A percentile compares a stretch with the other conserved stretches of the same genome.
Evolutionary conservation across 306 rosid species (phyloP).

Genomic region (Gastrolobium bilobum): DNA sequence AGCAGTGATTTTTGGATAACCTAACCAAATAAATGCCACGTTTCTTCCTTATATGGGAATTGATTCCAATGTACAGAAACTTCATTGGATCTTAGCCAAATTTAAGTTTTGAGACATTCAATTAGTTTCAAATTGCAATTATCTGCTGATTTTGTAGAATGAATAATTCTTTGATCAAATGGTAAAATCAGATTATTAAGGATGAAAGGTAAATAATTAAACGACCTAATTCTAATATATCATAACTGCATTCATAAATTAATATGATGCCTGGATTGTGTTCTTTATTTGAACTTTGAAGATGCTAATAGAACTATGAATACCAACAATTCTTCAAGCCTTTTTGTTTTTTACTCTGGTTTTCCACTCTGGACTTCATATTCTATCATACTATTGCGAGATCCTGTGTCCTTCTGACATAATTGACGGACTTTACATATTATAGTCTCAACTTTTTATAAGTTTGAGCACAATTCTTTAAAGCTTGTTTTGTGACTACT

Average conservation of each 20-base stretch:
- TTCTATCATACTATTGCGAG: slow-evolving; percentile 9
- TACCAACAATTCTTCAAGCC: slow-evolving; percentile 16
- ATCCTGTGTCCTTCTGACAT: too few species aligned
- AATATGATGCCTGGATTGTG: neutral
- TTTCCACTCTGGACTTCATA: slow-evolving; percentile 6
- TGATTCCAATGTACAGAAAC: slow-evolving; percentile 16
- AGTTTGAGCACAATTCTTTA: slow-evolving; percentile 17
- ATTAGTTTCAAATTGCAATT: slow-evolving; percentile 22
- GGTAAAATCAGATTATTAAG: slow-evolving; percentile 8
- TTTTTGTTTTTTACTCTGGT: neutral
- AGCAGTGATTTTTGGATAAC: too few species aligned
- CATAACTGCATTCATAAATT: slow-evolving; percentile 23
- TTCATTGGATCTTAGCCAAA: slow-evolving; percentile 7
- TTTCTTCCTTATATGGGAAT: neutral
- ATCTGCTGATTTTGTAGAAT: slow-evolving; percentile 1
- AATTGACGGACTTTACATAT: neutral
- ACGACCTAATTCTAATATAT: slow-evolving; percentile 12
- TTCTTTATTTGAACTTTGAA: slow-evolving; percentile 33
- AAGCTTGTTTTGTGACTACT: neutral
- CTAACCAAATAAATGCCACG: too few species aligned
- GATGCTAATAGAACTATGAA: slow-evolving; percentile 18
- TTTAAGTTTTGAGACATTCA: neutral
- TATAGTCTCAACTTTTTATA: neutral
- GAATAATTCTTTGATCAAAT: slow-evolving; percentile 8
- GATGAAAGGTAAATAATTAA: neutral